Evolutionary conservation across 805 yeast species (phyloP), one percentile per base, ranked within the genome.

Genomic region (Candida insectorum): DNA sequence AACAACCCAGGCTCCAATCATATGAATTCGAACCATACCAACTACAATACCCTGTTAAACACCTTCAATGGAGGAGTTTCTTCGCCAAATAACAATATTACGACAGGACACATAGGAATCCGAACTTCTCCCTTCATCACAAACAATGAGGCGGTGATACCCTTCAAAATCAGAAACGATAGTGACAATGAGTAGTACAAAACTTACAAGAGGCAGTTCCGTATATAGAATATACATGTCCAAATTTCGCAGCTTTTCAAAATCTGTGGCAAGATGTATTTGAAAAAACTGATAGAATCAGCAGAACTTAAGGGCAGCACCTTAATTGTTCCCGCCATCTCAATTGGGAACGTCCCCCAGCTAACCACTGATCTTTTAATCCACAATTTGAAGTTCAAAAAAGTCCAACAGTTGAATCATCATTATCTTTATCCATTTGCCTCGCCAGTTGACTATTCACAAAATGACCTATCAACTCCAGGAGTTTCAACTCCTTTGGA

Each of bases 331-430:
- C 97, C 97, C 0, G 60, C 88, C 0, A 83, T 93, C 0, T 78
- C 96, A 3, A 73, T 85, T 5, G 97, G 95, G 6, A 93, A 91
- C 49, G 82, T 88, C 3, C 94, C 97, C 0, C 98, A 93, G 54
- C 61, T 91, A 30, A 60, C 89, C 0, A 56, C 74, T 5, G 97
- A 89, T 55, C 63, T 89, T 19, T 58, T 91, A 16, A 64, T 88
- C 7, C 82, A 81, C 47, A 75, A 80, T n/a, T 58, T 73, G 16
- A 67, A 65, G 4, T 73, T 81, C 37, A 41, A 56, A 36, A 73
- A 72, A 24, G 65, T 81, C 3, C 77, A 73, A 8, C 50, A 73
- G 11, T 57, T 89, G 18, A 82, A 83, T 47, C 79, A 79, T 32
- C 54, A 62, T 3, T 74, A 65, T 43, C 56, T 88, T 6, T 85